Percentiles rank a stretch among this genome's conserved stretches.
These are phyloP conservation scores for Umbelopsis vinacea DNA, from an alignment of 192 early-diverging fungal species.

Conservation along the genomic window DNA sequence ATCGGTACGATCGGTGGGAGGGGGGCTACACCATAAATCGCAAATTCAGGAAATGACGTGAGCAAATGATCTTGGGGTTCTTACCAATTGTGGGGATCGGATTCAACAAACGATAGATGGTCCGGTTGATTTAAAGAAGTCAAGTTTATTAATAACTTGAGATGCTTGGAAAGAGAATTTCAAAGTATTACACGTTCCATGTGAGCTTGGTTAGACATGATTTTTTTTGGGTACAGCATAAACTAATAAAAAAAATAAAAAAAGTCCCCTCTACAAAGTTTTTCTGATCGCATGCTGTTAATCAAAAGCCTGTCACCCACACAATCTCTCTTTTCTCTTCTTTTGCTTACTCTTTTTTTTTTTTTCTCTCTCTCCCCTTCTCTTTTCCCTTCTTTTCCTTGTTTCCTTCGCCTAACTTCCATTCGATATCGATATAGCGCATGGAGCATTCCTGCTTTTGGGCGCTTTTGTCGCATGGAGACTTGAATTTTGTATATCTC, in stretches of 20 bases:
- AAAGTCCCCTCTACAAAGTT: conserved; percentile 1
- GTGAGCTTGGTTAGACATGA: too few relatives aligned
- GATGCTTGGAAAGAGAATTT: too few relatives aligned
- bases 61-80: not conserved
- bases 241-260: too few relatives aligned
- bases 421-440: too few relatives aligned
- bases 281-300: not conserved
- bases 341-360: not conserved
- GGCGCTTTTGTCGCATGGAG: conserved; percentile 22
- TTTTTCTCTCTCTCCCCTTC: not conserved
- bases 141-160: too few relatives aligned
- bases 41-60: conserved; percentile 4
- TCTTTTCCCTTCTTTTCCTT: conserved; percentile 16
- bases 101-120: too few relatives aligned
- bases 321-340: too few relatives aligned
- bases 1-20: not conserved
- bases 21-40: not conserved
- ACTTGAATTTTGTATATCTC: conserved; percentile 26
- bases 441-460: conserved; percentile 31
- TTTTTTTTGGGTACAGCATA: too few relatives aligned
- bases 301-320: too few relatives aligned
- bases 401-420: not conserved
- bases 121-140: too few relatives aligned
- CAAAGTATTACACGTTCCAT: too few relatives aligned
- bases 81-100: not conserved